These are phyloP conservation scores for Astrocystis sublimbata DNA, from an alignment of 495 filamentous ascomycete genomes.

Conservation along the genomic window DNA sequence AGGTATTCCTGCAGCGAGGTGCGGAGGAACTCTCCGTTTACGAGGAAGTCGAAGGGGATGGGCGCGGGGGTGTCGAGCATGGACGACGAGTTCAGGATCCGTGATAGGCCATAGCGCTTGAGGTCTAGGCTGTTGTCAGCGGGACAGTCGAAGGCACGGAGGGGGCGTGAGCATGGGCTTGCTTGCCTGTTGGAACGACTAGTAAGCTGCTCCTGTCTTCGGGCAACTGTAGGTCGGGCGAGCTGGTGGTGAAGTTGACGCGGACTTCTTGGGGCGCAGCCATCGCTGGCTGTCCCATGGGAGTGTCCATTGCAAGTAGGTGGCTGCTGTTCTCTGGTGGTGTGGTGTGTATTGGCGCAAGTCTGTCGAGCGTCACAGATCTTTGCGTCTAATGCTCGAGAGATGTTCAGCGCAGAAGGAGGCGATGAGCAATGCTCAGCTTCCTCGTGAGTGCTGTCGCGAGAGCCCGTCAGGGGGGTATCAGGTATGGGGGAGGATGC, in stretches of 20 bases:
- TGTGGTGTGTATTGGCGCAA: not conserved
- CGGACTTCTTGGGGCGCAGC: conserved; percentile 45
- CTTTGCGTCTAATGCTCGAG: no score
- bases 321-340: no score
- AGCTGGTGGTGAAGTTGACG: conserved; percentile 60
- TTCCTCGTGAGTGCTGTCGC: no score
- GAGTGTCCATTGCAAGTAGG: conserved; percentile 23
- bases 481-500: not conserved
- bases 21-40: conserved; percentile 86
- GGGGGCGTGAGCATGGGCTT: conserved; percentile 14
- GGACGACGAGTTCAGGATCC: conserved; percentile 80
- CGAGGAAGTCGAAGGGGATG: conserved; percentile 92
- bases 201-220: conserved; percentile 52
- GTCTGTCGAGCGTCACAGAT: not conserved
- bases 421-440: no score
- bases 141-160: conserved; percentile 10
- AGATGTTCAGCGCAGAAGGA: no score
- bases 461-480: no score
- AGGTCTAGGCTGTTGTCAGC: conserved; percentile 54
- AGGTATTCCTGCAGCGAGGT: conserved; percentile 89
- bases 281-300: conserved; percentile 26
- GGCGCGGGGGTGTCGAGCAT: conserved; percentile 76
- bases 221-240: conserved; percentile 57
- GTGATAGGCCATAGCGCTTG: conserved; percentile 86
- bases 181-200: conserved; percentile 51